phyloP scores from a whole-genome alignment of 2,329 filamentous ascomycete genomes.

The Talaromyces pinophilus region DNA sequence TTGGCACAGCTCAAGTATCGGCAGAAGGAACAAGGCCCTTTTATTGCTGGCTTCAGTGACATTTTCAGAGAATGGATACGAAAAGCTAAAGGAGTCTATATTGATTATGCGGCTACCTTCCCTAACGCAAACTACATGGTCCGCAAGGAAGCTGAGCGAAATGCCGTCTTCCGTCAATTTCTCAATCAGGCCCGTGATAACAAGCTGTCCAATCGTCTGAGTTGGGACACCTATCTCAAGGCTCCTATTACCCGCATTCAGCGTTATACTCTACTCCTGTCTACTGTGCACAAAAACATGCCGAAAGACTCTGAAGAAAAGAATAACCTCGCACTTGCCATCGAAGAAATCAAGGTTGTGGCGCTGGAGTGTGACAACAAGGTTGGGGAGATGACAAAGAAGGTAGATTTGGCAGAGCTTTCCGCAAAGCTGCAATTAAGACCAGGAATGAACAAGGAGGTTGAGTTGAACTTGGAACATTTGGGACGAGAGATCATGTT shows the following conservation, averaged over 20 bases:
- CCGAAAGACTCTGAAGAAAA: slow-evolving; percentile 85
- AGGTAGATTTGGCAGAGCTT: slow-evolving; percentile 84
- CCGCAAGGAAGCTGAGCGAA: slow-evolving; percentile 79
- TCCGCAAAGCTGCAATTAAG: slow-evolving; percentile 79
- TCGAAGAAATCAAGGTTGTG: slow-evolving; percentile 87
- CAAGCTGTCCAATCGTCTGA: slow-evolving; percentile 76
- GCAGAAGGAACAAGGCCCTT: slow-evolving; percentile 94
- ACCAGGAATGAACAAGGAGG: slow-evolving; percentile 78
- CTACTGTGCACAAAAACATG: slow-evolving; percentile 82
- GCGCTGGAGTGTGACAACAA: slow-evolving; percentile 88
- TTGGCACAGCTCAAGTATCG: slow-evolving; percentile 93
- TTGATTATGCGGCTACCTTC: slow-evolving; percentile 87
- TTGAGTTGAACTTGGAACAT: slow-evolving; percentile 87
- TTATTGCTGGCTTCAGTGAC: slow-evolving; percentile 90
- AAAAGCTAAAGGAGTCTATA: slow-evolving; percentile 83
- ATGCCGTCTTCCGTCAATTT: slow-evolving; percentile 83
- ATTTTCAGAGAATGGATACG: slow-evolving; percentile 98
- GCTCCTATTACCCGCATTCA: slow-evolving; percentile 90
- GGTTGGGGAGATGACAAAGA: slow-evolving; percentile 88
- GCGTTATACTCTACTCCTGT: slow-evolving; percentile 80
- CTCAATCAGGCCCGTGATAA: slow-evolving; percentile 77
- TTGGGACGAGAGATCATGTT: slow-evolving; percentile 88
- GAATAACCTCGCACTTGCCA: slow-evolving; percentile 75
- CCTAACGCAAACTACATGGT: slow-evolving; percentile 81
- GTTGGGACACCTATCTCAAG: slow-evolving; percentile 94